A percentile compares a stretch with the other conserved stretches of the same genome.
Conservation (phyloP, 495 filamentous ascomycete genomes). For the Podospora pseudopauciseta region DNA sequence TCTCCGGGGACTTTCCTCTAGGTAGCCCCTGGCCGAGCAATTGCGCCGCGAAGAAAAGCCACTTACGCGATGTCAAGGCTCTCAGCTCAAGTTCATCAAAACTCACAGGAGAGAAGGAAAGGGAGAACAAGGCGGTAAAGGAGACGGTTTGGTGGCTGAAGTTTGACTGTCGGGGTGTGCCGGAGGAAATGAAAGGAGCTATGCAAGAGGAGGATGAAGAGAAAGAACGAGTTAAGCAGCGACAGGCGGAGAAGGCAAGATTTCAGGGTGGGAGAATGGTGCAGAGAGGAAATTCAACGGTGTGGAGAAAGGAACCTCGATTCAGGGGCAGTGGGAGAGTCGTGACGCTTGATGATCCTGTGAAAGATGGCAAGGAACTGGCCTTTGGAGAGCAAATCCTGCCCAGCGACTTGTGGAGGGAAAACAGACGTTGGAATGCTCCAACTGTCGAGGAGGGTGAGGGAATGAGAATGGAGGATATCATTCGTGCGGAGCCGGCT, state of each 20-base stretch:
- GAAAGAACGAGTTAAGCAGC: not conserved
- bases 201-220: not conserved
- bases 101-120: not conserved
- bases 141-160: not conserved
- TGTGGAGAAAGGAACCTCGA: not conserved
- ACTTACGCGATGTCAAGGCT: not conserved
- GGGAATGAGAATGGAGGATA: not conserved
- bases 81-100: not conserved
- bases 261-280: not conserved
- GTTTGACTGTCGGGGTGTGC: not conserved
- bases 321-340: conserved; percentile 1
- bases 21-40: not conserved
- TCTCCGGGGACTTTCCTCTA: not conserved
- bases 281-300: not conserved
- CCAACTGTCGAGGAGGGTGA: conserved; percentile 1
- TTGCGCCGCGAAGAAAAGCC: not conserved
- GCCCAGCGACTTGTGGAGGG: not conserved
- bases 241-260: not conserved
- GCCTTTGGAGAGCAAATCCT: not conserved
- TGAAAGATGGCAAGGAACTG: not conserved
- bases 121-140: not conserved
- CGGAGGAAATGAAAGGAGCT: not conserved
- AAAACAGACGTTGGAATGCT: not conserved
- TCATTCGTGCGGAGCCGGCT: not conserved
- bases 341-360: conserved; percentile 3